Conservation (phyloP, 208 protist genomes). For the Trypanosoma brucei region DNA sequence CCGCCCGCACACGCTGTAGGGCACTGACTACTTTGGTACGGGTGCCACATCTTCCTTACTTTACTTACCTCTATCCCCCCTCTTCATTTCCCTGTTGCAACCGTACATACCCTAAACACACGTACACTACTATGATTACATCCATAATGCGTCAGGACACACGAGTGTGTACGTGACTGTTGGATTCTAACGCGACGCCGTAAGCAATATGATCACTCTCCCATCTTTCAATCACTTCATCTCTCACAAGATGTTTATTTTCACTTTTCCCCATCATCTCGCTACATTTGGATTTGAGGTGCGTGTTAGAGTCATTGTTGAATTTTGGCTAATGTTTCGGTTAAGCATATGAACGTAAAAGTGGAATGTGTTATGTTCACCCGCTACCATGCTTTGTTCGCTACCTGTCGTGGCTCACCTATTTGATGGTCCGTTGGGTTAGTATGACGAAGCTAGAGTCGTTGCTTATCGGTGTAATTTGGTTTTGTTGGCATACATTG, state of each 20-base stretch:
- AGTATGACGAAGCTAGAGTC: conserved; percentile 37
- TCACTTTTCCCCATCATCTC: conserved; percentile 18
- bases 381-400: conserved; percentile 24
- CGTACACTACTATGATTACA: conserved; percentile 13
- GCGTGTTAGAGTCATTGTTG: conserved; percentile 1
- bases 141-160: conserved; percentile 28
- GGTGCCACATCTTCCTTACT: neutral
- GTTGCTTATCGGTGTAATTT: neutral
- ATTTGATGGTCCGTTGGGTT: conserved; percentile 24
- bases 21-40: neutral
- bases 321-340: conserved; percentile 19
- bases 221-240: neutral
- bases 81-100: neutral
- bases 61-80: neutral
- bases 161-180: conserved; percentile 26
- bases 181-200: conserved; percentile 40
- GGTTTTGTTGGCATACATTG: no score
- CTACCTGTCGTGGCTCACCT: conserved; percentile 25
- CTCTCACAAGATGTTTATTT: conserved; percentile 10
- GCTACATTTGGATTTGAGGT: conserved; percentile 26
- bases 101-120: neutral
- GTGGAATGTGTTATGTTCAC: neutral
- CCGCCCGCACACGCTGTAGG: conserved; percentile 11
- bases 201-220: conserved; percentile 35
- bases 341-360: neutral